phyloP scores from a whole-genome alignment of 2,329 filamentous ascomycete species.

The Pezicula radicicola region DNA sequence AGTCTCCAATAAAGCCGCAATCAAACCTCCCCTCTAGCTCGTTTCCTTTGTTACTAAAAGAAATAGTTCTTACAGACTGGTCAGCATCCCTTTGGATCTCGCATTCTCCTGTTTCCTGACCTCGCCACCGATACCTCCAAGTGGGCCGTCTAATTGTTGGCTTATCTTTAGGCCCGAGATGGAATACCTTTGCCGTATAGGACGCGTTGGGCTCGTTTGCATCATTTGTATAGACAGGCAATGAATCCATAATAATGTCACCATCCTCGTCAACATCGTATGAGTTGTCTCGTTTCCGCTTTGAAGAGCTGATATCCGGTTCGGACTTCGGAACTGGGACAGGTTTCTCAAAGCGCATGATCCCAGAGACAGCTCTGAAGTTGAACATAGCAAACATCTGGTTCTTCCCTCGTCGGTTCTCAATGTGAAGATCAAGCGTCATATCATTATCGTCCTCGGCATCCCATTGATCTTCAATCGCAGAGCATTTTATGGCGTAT shows the following conservation, averaged over 20 bases:
- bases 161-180: slow-evolving; percentile 9
- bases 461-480: slow-evolving; percentile 5
- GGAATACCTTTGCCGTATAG: slow-evolving; percentile 8
- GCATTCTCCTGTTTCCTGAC: slow-evolving; percentile 15
- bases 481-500: slow-evolving; percentile 9
- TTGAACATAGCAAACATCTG: slow-evolving; percentile 15
- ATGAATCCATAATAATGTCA: slow-evolving; percentile 4
- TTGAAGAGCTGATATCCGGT: not conserved
- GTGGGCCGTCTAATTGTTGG: slow-evolving; percentile 13
- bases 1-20: slow-evolving; percentile 3
- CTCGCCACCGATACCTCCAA: slow-evolving; percentile 17
- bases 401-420: slow-evolving; percentile 6
- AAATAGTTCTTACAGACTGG: slow-evolving; percentile 3
- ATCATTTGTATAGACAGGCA: not conserved
- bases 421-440: slow-evolving; percentile 10
- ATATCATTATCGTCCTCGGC: slow-evolving; percentile 2
- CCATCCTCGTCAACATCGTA: slow-evolving; percentile 8
- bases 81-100: slow-evolving; percentile 13
- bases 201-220: not conserved
- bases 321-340: slow-evolving; percentile 4
- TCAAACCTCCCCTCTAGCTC: slow-evolving; percentile 11
- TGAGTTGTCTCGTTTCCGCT: slow-evolving; percentile 9
- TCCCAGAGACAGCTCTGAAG: slow-evolving; percentile 12
- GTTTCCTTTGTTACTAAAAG: slow-evolving; percentile 12
- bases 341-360: slow-evolving; percentile 18